These are phyloP conservation scores for Logfia minima DNA, from an alignment of 129 eudicot genomes.

Conservation along the genomic window DNA sequence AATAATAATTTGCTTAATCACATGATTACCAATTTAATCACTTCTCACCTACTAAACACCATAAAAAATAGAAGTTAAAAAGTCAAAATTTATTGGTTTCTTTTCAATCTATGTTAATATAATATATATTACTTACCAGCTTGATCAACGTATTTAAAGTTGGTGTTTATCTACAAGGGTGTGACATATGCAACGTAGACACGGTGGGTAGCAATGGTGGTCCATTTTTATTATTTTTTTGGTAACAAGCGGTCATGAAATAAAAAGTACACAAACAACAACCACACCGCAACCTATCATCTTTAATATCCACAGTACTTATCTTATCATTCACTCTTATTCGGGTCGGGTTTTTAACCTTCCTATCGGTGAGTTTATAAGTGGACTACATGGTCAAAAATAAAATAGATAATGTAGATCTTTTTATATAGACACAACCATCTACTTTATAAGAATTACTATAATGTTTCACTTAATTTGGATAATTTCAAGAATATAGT, in stretches of 20 bases:
- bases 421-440: background rate
- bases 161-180: too few species aligned
- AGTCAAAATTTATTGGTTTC: too few species aligned
- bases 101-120: background rate
- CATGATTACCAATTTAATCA: constrained; percentile 22
- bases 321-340: background rate
- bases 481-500: background rate
- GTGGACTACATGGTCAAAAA: background rate
- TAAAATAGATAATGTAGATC: background rate
- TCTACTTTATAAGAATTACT: background rate
- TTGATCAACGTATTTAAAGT: background rate
- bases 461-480: background rate
- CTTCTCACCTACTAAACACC: constrained; percentile 27
- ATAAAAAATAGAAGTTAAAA: background rate
- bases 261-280: background rate
- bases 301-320: constrained; percentile 2
- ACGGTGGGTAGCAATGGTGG: background rate
- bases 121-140: background rate
- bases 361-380: background rate
- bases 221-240: background rate
- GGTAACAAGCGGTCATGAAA: constrained; percentile 16
- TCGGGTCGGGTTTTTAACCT: background rate
- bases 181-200: background rate
- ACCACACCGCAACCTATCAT: constrained; percentile 19
- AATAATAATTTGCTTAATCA: background rate